These are phyloP conservation scores for Syzygium jambos DNA, from an alignment of 345 rosid genomes.

Conservation along the genomic window DNA sequence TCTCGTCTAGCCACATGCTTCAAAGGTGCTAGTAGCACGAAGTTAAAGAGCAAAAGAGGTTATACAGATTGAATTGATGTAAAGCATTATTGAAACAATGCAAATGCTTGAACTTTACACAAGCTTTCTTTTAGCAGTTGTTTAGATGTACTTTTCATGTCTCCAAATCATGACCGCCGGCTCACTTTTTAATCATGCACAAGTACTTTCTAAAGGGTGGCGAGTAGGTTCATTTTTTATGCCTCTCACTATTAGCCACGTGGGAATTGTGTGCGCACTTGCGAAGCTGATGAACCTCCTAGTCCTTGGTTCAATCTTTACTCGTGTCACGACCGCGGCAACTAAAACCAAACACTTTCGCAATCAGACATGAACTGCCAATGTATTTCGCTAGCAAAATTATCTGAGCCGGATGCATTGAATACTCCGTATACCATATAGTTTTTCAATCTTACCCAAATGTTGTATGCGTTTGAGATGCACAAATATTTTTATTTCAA, in stretches of 20 bases:
- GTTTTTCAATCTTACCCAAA: neutral
- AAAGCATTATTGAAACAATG: neutral
- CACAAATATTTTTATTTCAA: neutral
- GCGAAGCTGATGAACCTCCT: neutral
- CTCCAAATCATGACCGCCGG: neutral
- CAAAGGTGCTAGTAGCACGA: neutral
- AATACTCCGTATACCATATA: neutral
- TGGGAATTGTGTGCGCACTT: neutral
- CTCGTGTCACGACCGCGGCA: neutral
- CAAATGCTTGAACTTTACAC: conserved; percentile 7
- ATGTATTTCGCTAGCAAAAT: neutral
- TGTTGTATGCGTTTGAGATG: neutral
- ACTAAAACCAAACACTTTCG: neutral
- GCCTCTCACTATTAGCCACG: neutral
- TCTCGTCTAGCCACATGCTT: neutral
- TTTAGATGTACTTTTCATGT: conserved; percentile 15
- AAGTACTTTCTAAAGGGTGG: neutral
- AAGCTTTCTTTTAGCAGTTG: neutral
- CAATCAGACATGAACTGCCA: neutral
- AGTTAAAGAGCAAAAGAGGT: neutral
- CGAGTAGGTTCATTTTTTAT: neutral
- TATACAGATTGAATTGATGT: neutral
- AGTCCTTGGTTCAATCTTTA: neutral
- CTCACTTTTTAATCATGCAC: neutral
- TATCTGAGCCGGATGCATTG: neutral